These are phyloP conservation scores for Aspergillus clavatus DNA, from an alignment of 2,329 filamentous ascomycete genomes.

Conservation along the genomic window DNA sequence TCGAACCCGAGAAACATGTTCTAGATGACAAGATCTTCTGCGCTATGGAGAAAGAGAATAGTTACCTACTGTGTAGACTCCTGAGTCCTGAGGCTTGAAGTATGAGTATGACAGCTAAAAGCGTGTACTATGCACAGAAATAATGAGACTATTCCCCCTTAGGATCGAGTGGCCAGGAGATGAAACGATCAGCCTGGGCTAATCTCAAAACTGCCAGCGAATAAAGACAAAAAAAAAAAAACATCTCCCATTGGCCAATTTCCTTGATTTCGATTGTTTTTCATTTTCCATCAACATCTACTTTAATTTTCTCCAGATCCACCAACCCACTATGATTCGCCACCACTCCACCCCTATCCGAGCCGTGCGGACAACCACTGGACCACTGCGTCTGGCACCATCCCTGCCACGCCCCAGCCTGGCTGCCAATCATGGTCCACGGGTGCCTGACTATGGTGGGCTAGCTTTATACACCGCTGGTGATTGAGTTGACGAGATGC, in stretches of 20 bases:
- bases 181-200: neutral
- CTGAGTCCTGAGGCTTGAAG: too few relatives aligned
- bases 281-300: neutral
- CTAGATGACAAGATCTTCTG: neutral
- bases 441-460: slow-evolving; percentile 10
- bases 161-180: too few relatives aligned
- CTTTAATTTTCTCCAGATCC: slow-evolving; percentile 4
- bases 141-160: too few relatives aligned
- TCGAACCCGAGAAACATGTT: neutral
- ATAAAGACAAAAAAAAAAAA: slow-evolving; percentile 2
- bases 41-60: neutral
- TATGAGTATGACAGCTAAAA: too few relatives aligned
- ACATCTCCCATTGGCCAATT: slow-evolving; percentile 5
- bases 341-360: slow-evolving; percentile 7
- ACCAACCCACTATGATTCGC: slow-evolving; percentile 3
- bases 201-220: neutral
- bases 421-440: slow-evolving; percentile 5
- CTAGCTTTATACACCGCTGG: neutral
- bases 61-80: too few relatives aligned
- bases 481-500: too few relatives aligned
- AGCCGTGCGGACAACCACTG: slow-evolving; percentile 13
- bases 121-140: too few relatives aligned
- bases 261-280: slow-evolving; percentile 7
- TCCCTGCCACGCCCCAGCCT: neutral
- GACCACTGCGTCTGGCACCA: neutral